A percentile compares a stretch with the other conserved stretches of the same genome.
phyloP scores from a whole-genome alignment of 2,329 filamentous ascomycete genomes.

The Paracoccidioides brasiliensis region DNA sequence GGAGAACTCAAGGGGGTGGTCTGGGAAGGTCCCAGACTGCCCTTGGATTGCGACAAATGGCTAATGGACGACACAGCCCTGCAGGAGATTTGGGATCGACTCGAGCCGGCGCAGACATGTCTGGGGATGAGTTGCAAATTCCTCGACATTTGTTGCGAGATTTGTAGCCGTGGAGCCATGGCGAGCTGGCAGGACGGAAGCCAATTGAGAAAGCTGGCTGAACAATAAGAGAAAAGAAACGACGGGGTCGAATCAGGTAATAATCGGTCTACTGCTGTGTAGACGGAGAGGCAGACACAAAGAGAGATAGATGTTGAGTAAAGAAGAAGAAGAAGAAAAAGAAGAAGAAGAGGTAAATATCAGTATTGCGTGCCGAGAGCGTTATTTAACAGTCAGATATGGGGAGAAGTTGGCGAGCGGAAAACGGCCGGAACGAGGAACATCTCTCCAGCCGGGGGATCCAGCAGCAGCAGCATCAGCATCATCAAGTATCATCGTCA shows the following conservation, averaged over 20 bases:
- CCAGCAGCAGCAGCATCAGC: not conserved
- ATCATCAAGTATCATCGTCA: not conserved
- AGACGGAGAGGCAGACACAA: no score
- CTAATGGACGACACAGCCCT: conserved; percentile 1
- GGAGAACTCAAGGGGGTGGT: not conserved
- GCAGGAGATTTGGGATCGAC: not conserved
- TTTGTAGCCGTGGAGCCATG: conserved; percentile 30
- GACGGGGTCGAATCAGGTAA: not conserved
- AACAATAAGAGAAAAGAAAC: not conserved
- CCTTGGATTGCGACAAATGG: not conserved
- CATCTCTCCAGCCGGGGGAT: not conserved
- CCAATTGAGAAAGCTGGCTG: not conserved
- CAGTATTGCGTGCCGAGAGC: no score
- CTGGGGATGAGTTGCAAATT: conserved; percentile 11
- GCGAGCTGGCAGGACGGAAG: conserved; percentile 5
- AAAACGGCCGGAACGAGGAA: not conserved
- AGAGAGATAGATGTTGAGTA: no score
- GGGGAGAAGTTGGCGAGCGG: not conserved
- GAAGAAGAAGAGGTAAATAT: no score
- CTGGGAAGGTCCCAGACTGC: not conserved
- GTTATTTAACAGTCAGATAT: no score
- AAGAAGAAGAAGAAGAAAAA: no score
- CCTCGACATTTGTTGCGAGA: conserved; percentile 21
- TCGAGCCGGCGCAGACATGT: not conserved
- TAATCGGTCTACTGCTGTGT: no score